Percentiles rank a stretch among this genome's conserved stretches.
These are phyloP conservation scores for Hypoxylon sp. DNA, from an alignment of 2,329 filamentous ascomycete species.

Conservation along the genomic window DNA sequence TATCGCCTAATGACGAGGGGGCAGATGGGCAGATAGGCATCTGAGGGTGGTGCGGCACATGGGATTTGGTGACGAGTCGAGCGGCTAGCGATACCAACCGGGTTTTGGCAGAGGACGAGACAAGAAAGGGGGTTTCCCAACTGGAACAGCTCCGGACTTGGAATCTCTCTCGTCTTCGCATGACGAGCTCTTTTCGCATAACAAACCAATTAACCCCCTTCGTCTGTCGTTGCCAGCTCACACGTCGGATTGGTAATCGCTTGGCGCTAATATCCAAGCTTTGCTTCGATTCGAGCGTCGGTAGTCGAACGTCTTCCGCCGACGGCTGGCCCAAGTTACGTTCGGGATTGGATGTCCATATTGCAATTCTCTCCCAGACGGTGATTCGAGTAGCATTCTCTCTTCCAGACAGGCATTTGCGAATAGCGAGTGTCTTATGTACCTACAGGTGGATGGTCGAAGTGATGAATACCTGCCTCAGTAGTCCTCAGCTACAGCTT, in stretches of 20 bases:
- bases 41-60: not conserved
- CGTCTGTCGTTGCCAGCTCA: constrained; percentile 1
- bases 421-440: not conserved
- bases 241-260: not conserved
- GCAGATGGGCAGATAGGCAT: not conserved
- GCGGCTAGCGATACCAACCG: constrained; percentile 36
- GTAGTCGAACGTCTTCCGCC: not conserved
- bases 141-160: not conserved
- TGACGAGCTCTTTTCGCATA: not conserved
- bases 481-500: too few species aligned
- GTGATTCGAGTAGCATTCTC: not conserved
- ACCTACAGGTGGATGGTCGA: not conserved
- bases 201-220: not conserved
- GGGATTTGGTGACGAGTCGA: constrained; percentile 15
- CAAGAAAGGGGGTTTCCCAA: not conserved
- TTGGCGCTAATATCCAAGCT: constrained; percentile 2
- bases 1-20: constrained; percentile 22
- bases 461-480: too few species aligned
- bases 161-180: not conserved
- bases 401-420: not conserved
- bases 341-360: not conserved
- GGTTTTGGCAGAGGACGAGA: constrained; percentile 33
- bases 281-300: not conserved
- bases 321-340: not conserved
- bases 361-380: not conserved